Base-by-base conservation (phyloP, 2,329 filamentous ascomycete genomes). In the Diaporthe vexans region DNA sequence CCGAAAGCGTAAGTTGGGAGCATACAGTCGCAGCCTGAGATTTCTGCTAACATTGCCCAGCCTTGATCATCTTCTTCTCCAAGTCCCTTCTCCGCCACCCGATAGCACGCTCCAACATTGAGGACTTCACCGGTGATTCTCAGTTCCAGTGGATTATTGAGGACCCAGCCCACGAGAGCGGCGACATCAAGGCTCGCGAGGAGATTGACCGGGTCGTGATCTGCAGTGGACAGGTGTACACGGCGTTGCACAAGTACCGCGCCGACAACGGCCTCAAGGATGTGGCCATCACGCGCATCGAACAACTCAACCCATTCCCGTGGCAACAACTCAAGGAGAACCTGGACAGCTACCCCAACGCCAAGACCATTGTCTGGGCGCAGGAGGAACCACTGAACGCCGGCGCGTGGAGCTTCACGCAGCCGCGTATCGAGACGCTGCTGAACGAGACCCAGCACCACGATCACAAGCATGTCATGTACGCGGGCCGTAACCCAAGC, bases 301-400 rank as follows among this genome's bases (percentile, higher is more conserved):
- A 99, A 88, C 97, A 99, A 87, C 91, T 99, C 76, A 95, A 99
- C 88, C 97, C 97, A 81, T 99, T 99, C 94, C 97, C 97, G 69
- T 99, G 97, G 96, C 92, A 95, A 80, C 95, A 97, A 85, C 91
- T 99, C 72, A 94, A 94, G 88, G 96, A 98, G 85, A 98, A 98
- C 88, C 90, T 99, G 72, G 96, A 99, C 88, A 91, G 88, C 84
- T 99, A 99, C 88, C 95, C 95, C 83, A 99, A 99, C 85, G 96
- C 96, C 79, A 94, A 98, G 90, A 96, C 95, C 77, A 95, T 99
- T 78, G 95, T 99, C 77, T 99, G 95, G 95, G 93, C 91, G 79
- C 97, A 99, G 86, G 97, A 99, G 85, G 97, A 99, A 88, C 97
- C 97, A 43, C 91, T 99, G 75, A 99, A 99, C 83, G 97, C 97